Conservation (phyloP, 1,284 basidiomycete species). For the Sanghuangporus weigelae region DNA sequence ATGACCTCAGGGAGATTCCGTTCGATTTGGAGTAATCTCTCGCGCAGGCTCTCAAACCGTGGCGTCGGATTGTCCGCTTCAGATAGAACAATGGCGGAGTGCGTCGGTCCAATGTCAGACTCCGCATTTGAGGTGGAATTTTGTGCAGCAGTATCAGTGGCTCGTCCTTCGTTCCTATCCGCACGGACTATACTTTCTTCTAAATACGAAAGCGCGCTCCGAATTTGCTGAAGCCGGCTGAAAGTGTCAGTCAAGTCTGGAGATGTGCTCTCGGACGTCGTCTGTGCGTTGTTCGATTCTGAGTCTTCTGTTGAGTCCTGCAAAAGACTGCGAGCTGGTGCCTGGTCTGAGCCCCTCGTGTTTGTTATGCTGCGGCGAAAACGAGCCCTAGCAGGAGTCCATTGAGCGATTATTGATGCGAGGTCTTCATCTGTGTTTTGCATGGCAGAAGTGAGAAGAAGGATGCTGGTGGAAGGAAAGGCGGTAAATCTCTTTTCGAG, state of each 20-base stretch:
- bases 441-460: too few species aligned
- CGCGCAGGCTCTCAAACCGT: conserved; percentile 17
- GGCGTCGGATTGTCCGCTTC: conserved; percentile 20
- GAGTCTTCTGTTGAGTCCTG: not conserved
- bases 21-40: conserved; percentile 24
- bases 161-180: not conserved
- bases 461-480: too few species aligned
- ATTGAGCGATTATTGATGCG: too few species aligned
- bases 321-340: not conserved
- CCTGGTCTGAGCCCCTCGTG: not conserved
- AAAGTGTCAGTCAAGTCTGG: conserved; percentile 45
- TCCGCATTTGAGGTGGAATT: not conserved
- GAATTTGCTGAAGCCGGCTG: conserved; percentile 44
- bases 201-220: conserved; percentile 28
- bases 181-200: conserved; percentile 27
- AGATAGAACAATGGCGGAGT: conserved; percentile 31
- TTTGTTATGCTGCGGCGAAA: too few species aligned
- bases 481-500: too few species aligned
- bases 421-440: too few species aligned
- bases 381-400: too few species aligned
- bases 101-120: conserved; percentile 26
- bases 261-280: conserved; percentile 29
- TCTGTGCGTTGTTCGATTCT: not conserved
- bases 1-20: conserved; percentile 20
- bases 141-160: not conserved